Conservation (phyloP, 2,329 filamentous ascomycete genomes). For the Alternaria sp. region DNA sequence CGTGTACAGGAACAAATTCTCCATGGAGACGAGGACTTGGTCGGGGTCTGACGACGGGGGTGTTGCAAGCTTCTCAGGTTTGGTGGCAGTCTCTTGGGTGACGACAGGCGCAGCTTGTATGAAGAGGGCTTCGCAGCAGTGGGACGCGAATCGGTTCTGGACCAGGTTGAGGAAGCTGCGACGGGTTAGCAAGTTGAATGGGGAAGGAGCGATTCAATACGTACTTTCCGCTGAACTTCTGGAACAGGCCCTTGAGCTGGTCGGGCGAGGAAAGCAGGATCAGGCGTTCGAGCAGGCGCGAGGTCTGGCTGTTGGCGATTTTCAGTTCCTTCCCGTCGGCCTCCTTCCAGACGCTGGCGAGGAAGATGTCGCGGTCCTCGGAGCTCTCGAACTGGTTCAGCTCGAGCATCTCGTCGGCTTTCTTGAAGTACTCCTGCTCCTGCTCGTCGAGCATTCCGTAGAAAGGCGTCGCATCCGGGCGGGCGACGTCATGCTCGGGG, state of each 20-base stretch:
- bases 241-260: conserved; percentile 87
- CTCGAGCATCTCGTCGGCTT: conserved; percentile 87
- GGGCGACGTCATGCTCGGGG: conserved; percentile 37
- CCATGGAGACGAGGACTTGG: conserved; percentile 70
- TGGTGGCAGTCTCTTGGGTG: conserved; percentile 69
- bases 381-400: conserved; percentile 81
- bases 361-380: conserved; percentile 63
- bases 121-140: conserved; percentile 96
- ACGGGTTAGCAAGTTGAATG: conserved; percentile 15
- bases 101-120: conserved; percentile 80
- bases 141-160: conserved; percentile 94
- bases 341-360: conserved; percentile 85
- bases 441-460: conserved; percentile 92
- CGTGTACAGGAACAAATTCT: conserved; percentile 81
- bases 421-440: conserved; percentile 94
- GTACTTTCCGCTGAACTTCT: conserved; percentile 79
- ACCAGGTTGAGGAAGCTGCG: conserved; percentile 79
- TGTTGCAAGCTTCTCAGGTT: conserved; percentile 52
- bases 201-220: conserved; percentile 29
- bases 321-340: conserved; percentile 93
- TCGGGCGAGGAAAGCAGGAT: conserved; percentile 78
- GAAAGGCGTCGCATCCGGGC: conserved; percentile 71
- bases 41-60: conserved; percentile 56
- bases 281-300: conserved; percentile 87
- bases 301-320: conserved; percentile 93